Evolutionary conservation across 768 basidiomycete species (phyloP).

Genomic region (Hortiboletus flavorubellus): DNA sequence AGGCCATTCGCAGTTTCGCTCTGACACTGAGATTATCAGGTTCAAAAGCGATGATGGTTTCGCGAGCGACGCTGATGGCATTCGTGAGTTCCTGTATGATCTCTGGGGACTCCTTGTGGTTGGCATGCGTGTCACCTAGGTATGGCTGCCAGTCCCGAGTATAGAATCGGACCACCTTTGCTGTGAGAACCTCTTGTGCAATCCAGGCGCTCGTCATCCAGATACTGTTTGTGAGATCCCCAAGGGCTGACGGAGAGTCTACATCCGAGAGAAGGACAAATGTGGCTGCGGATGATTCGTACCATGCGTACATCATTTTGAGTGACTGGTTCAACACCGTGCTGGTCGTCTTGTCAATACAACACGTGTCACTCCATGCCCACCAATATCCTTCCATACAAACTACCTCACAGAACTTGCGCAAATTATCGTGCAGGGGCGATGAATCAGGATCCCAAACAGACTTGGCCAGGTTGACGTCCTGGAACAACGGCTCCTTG

Average conservation of each 20-base stretch:
- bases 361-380: conserved; percentile 13
- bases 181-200: conserved; percentile 14
- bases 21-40: conserved; percentile 5
- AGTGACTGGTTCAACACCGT: conserved; percentile 7
- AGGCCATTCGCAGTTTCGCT: conserved; percentile 11
- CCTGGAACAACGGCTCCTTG: conserved; percentile 7
- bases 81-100: conserved; percentile 8
- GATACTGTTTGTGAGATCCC: background rate
- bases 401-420: conserved; percentile 4
- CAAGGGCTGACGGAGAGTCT: background rate
- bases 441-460: conserved; percentile 8
- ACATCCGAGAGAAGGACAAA: background rate
- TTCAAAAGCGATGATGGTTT: conserved; percentile 1
- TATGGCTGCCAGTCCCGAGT: conserved; percentile 8
- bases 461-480: background rate
- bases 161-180: conserved; percentile 10
- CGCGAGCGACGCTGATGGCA: conserved; percentile 2
- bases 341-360: conserved; percentile 11
- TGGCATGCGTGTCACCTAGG: background rate
- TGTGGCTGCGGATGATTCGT: conserved; percentile 3
- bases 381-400: conserved; percentile 9
- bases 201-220: conserved; percentile 20
- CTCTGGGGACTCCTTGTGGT: conserved; percentile 10
- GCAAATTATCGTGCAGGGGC: background rate
- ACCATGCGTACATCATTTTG: conserved; percentile 14